phyloP scores from a whole-genome alignment of 2,329 filamentous ascomycete genomes.

The Taxawa tesnikishii region DNA sequence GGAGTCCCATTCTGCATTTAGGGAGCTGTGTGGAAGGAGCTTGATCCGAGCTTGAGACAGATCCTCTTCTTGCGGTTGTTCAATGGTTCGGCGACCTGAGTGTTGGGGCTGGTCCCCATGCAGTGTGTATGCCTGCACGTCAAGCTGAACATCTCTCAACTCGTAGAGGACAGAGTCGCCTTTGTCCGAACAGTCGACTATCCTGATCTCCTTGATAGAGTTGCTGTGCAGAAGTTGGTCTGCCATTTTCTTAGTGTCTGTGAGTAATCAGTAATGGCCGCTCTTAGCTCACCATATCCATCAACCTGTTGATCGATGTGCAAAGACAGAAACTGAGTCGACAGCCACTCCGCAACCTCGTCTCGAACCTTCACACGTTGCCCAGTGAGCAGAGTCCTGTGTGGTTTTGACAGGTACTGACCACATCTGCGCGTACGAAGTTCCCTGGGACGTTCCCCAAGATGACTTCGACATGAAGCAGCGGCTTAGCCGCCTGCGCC shows the following conservation, averaged over 20 bases:
- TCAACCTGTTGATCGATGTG: neutral
- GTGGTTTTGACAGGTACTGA: neutral
- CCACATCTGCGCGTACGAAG: neutral
- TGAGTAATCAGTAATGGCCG: neutral
- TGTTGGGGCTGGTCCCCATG: neutral
- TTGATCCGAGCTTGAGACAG: slow-evolving; percentile 22
- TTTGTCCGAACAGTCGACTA: neutral
- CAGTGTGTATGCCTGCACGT: neutral
- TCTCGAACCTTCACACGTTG: neutral
- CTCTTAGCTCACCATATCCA: neutral
- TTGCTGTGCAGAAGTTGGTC: neutral
- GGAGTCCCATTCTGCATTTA: slow-evolving; percentile 33
- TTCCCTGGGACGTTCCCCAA: neutral
- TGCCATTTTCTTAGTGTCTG: neutral
- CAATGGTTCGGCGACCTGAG: neutral
- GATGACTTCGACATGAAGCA: neutral
- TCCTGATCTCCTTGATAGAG: neutral
- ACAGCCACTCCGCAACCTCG: neutral
- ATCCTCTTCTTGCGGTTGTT: neutral
- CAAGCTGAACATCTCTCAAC: neutral
- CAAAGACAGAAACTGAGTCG: neutral
- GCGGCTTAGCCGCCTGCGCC: neutral
- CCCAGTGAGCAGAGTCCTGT: neutral
- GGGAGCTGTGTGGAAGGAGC: slow-evolving; percentile 23
- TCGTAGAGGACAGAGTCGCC: neutral